phyloP scores from a whole-genome alignment of 2,329 filamentous ascomycete genomes.

The Colletotrichum paranaense region DNA sequence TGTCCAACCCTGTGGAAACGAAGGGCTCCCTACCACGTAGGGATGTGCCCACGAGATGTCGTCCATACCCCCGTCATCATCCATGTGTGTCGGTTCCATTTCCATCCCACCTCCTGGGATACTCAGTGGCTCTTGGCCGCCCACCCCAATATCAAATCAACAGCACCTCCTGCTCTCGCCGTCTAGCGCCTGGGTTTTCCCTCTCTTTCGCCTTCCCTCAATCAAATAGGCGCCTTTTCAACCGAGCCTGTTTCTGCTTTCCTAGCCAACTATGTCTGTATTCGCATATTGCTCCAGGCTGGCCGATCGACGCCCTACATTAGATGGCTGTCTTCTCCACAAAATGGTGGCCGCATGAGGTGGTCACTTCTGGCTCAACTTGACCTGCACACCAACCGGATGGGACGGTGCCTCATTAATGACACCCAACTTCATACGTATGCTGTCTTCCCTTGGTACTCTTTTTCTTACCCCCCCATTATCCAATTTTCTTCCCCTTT shows the following conservation, averaged over 20 bases:
- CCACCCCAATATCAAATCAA: constrained; percentile 36
- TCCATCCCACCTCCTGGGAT: constrained; percentile 33
- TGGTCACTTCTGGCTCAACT: background rate
- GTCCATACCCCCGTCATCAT: constrained; percentile 32
- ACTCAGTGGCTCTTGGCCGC: constrained; percentile 20
- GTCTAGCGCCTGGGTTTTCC: background rate
- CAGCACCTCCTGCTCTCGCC: constrained; percentile 9
- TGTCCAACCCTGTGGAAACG: constrained; percentile 34
- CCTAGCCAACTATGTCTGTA: background rate
- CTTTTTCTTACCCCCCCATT: background rate
- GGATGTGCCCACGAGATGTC: constrained; percentile 32
- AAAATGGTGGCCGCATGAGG: background rate
- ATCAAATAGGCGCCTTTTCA: background rate
- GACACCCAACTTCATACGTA: constrained; percentile 9
- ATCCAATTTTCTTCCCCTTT: background rate
- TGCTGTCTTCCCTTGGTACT: background rate
- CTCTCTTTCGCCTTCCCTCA: background rate
- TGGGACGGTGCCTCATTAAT: background rate
- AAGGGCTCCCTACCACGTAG: constrained; percentile 31
- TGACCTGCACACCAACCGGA: background rate
- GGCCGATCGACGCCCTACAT: background rate
- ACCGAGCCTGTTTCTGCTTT: background rate
- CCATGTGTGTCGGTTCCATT: constrained; percentile 33
- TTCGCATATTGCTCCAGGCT: no score
- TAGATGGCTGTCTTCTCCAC: background rate